A percentile compares a stretch with the other conserved stretches of the same genome.
Evolutionary conservation across 176 grass and related monocot genomes (phyloP).

Genomic region (Rhynchospora breviuscula): DNA sequence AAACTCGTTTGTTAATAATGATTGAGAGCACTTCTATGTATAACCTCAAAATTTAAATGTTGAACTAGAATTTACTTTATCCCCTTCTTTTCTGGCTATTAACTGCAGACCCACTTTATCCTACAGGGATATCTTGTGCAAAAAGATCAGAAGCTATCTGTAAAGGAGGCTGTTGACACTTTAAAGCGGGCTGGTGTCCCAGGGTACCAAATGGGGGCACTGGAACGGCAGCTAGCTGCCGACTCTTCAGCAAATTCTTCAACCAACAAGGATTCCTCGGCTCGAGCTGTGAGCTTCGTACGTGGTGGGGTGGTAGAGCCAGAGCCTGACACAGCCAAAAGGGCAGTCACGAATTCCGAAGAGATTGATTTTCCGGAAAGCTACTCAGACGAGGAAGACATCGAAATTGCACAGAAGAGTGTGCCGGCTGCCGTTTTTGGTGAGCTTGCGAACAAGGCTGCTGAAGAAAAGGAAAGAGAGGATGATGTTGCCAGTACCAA

Average conservation of each 20-base stretch:
- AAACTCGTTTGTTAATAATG: neutral
- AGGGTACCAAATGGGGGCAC: conserved; percentile 71
- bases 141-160: conserved; percentile 66
- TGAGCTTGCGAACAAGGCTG: conserved; percentile 60
- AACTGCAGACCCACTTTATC: conserved; percentile 83
- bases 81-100: neutral
- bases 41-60: neutral
- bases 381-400: conserved; percentile 60
- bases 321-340: conserved; percentile 39
- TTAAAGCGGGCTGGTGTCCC: conserved; percentile 63
- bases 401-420: conserved; percentile 58
- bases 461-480: conserved; percentile 43
- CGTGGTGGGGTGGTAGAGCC: conserved; percentile 56
- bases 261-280: conserved; percentile 9
- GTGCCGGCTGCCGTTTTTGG: conserved; percentile 80
- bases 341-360: conserved; percentile 49
- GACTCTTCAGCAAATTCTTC: conserved; percentile 27
- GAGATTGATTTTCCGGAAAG: conserved; percentile 91
- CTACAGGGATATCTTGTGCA: conserved; percentile 84
- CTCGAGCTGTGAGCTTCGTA: conserved; percentile 68
- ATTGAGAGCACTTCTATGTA: neutral
- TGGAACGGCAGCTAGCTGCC: conserved; percentile 71
- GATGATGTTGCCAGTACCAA: conserved; percentile 35
- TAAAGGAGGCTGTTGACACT: conserved; percentile 80
- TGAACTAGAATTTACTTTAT: conserved; percentile 1